These are phyloP conservation scores for Pluteus cervinus DNA, from an alignment of 768 basidiomycete genomes.

Conservation along the genomic window DNA sequence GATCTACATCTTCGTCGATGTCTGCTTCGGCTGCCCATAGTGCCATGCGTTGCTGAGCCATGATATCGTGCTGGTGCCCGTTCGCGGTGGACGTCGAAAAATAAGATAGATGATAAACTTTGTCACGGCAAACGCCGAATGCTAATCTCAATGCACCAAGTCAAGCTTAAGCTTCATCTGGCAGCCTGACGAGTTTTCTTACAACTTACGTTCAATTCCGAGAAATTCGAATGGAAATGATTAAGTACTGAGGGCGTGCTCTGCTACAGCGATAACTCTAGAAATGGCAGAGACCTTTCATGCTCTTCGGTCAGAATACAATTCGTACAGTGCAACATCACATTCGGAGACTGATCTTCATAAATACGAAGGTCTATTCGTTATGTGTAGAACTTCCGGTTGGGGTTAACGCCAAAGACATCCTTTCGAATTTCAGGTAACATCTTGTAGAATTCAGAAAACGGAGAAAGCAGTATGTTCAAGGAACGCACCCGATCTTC, in stretches of 20 bases:
- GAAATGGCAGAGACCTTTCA: no score
- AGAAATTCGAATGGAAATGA: no score
- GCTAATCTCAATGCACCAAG: no score
- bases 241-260: no score
- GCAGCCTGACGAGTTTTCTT: no score
- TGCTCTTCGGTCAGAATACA: no score
- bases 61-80: slow-evolving; percentile 19
- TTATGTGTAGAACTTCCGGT: slow-evolving; percentile 86
- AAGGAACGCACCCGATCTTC: slow-evolving; percentile 70
- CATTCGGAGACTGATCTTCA: no score
- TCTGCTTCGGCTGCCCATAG: slow-evolving; percentile 78
- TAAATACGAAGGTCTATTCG: no score
- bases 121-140: slow-evolving; percentile 25
- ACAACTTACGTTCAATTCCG: no score
- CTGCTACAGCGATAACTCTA: no score
- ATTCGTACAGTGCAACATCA: no score
- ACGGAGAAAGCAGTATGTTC: background rate
- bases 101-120: slow-evolving; percentile 28
- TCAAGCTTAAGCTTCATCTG: no score
- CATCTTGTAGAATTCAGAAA: slow-evolving; percentile 52
- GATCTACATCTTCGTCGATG: slow-evolving; percentile 75
- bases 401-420: slow-evolving; percentile 85
- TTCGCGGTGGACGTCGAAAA: slow-evolving; percentile 10
- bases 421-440: slow-evolving; percentile 88
- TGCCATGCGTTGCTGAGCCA: slow-evolving; percentile 62